Conservation (phyloP, 108 stramenopile species). For the Skeletonema menzelii region DNA sequence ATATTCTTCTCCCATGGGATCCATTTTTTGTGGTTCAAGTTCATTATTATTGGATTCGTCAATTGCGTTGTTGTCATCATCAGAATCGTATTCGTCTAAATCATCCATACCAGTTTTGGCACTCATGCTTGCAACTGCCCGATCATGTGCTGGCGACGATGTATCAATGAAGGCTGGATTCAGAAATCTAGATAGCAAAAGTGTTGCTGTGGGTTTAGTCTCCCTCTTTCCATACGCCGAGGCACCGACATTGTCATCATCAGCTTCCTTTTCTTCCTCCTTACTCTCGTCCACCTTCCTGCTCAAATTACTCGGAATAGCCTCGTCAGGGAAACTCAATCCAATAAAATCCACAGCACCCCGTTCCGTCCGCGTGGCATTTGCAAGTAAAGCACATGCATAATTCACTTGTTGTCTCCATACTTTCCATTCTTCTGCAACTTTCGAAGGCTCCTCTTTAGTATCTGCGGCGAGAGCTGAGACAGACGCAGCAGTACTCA, state of each 20-base stretch:
- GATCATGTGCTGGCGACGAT: conserved; percentile 14
- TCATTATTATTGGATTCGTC: conserved; percentile 6
- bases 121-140: conserved; percentile 7
- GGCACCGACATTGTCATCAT: not conserved
- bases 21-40: conserved; percentile 16
- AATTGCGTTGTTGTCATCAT: conserved; percentile 8
- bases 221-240: conserved; percentile 13
- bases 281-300: conserved; percentile 19
- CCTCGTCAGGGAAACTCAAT: conserved; percentile 69
- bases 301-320: conserved; percentile 36
- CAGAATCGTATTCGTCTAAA: conserved; percentile 32
- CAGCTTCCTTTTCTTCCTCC: conserved; percentile 23
- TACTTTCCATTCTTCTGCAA: conserved; percentile 1
- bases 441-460: conserved; percentile 1
- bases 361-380: conserved; percentile 70
- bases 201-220: conserved; percentile 62
- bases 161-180: conserved; percentile 35
- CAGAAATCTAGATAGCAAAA: conserved; percentile 68
- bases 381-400: conserved; percentile 74
- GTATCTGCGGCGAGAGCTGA: not conserved
- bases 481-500: not conserved
- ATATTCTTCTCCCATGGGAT: conserved; percentile 27
- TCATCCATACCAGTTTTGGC: not conserved
- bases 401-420: conserved; percentile 66
- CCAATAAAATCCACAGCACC: conserved; percentile 81